phyloP scores from a whole-genome alignment of 164 flowering plant species.

The Magnolia sinica region DNA sequence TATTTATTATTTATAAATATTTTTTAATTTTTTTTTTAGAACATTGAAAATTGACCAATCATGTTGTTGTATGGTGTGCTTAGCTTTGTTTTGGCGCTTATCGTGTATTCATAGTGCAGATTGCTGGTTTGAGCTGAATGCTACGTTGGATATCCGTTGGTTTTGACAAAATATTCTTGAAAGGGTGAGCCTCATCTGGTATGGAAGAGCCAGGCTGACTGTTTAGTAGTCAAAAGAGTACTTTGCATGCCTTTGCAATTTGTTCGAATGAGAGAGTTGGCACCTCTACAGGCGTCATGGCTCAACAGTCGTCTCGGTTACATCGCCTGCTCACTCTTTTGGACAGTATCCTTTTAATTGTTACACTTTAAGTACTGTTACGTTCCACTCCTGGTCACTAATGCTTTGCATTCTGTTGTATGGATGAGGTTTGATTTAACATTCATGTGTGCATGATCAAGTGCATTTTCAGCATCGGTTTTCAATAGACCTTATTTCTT shows the following conservation, averaged over 20 bases:
- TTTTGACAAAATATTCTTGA: neutral
- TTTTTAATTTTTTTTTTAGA: no score
- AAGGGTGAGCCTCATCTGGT: neutral
- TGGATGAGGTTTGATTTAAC: conserved; percentile 1
- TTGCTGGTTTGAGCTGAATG: neutral
- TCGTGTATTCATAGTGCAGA: neutral
- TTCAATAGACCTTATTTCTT: neutral
- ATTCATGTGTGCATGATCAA: neutral
- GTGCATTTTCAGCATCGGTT: neutral
- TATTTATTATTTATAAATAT: no score
- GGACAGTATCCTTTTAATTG: conserved; percentile 72
- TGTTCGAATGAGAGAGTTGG: conserved; percentile 26
- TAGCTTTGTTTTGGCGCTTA: neutral
- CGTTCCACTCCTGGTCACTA: neutral
- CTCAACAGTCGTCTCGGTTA: conserved; percentile 92
- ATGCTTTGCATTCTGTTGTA: neutral
- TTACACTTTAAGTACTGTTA: neutral
- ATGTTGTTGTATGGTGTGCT: neutral
- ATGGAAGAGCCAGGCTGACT: neutral
- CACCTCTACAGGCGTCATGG: conserved; percentile 40
- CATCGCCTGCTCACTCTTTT: conserved; percentile 77
- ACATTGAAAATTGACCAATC: no score
- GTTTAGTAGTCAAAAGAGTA: neutral
- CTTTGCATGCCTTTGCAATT: conserved; percentile 8
- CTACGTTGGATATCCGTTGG: neutral